Percentiles rank a stretch among this genome's conserved stretches.
Evolutionary conservation across 1,284 basidiomycete species (phyloP).

Genomic region (Apiotrichum mycotoxinovorans): DNA sequence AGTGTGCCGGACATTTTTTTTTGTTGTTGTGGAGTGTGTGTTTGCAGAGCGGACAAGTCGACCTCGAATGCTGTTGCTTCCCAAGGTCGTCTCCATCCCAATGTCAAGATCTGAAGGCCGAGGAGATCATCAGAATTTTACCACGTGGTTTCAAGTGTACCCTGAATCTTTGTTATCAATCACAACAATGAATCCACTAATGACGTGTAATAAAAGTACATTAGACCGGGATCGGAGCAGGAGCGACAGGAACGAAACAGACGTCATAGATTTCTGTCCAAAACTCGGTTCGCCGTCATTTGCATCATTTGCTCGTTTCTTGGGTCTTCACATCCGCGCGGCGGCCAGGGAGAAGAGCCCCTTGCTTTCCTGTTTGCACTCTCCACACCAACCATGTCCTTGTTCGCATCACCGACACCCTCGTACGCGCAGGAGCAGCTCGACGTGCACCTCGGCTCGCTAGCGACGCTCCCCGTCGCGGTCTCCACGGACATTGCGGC

Average conservation of each 20-base stretch:
- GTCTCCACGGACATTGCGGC: not conserved
- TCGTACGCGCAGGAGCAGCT: slow-evolving; percentile 46
- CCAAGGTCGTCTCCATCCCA: not conserved
- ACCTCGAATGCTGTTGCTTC: not conserved
- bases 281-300: no score
- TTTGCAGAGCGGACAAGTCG: not conserved
- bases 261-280: no score
- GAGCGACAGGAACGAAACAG: no score
- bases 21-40: not conserved
- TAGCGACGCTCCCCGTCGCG: slow-evolving; percentile 44
- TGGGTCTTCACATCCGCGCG: no score
- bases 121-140: slow-evolving; percentile 4
- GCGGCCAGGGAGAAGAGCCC: no score
- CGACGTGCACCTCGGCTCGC: slow-evolving; percentile 34
- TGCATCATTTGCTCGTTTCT: not conserved
- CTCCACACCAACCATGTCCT: slow-evolving; percentile 24
- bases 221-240: no score
- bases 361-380: no score
- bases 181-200: not conserved
- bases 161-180: not conserved
- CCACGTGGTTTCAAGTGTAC: not conserved
- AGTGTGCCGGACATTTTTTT: slow-evolving; percentile 50
- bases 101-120: not conserved
- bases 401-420: slow-evolving; percentile 26
- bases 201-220: not conserved